Evolutionary conservation across 2,329 filamentous ascomycete genomes (phyloP).

Genomic region (Colletotrichum tanaceti): DNA sequence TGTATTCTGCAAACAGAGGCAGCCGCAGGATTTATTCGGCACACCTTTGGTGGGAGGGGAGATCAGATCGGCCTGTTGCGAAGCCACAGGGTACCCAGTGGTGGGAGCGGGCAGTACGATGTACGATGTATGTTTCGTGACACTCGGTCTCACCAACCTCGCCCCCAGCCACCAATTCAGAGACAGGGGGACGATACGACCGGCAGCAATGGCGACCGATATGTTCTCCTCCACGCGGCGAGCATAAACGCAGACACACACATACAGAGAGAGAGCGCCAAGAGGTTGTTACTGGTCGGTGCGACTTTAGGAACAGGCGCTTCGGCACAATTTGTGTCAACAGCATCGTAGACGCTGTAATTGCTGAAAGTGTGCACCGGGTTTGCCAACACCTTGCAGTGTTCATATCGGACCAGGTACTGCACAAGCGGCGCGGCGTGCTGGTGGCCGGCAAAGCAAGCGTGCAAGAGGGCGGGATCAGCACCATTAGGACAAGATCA

Average conservation of each 20-base stretch:
- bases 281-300: neutral
- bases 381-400: conserved; percentile 13
- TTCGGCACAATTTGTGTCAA: conserved; percentile 19
- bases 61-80: neutral
- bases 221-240: too few relatives aligned
- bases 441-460: conserved; percentile 1
- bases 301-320: neutral
- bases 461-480: neutral
- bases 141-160: too few relatives aligned
- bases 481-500: conserved; percentile 1
- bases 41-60: neutral
- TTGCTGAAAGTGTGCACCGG: neutral
- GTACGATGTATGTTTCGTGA: conserved; percentile 7
- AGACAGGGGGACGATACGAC: neutral
- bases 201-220: too few relatives aligned
- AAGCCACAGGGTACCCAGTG: neutral
- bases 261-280: neutral
- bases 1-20: conserved; percentile 4
- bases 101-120: neutral
- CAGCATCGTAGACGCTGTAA: too few relatives aligned
- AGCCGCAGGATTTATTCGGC: conserved; percentile 1
- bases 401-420: neutral
- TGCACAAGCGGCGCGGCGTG: conserved; percentile 1
- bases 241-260: too few relatives aligned
- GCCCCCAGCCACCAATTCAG: neutral